These are phyloP conservation scores for Hydrangea macrophylla DNA, from an alignment of 148 eudicot genomes.

Conservation along the genomic window DNA sequence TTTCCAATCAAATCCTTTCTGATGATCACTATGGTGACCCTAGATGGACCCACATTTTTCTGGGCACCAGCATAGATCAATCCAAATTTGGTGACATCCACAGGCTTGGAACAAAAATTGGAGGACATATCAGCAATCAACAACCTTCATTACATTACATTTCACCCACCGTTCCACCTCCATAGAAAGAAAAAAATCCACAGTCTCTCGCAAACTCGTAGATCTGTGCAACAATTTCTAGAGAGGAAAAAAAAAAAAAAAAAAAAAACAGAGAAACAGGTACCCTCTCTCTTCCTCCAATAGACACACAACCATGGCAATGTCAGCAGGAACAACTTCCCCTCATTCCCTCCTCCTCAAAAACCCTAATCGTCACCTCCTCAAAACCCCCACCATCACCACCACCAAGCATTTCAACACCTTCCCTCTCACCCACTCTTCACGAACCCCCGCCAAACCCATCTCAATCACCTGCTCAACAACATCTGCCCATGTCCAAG, in stretches of 20 bases:
- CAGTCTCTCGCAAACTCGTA: not conserved
- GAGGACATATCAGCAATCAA: slow-evolving; percentile 93
- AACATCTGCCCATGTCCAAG: slow-evolving; percentile 31
- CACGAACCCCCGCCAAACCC: slow-evolving; percentile 20
- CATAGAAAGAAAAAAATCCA: not conserved
- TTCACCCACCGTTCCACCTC: no score
- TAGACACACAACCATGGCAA: slow-evolving; percentile 10
- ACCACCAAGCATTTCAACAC: slow-evolving; percentile 14
- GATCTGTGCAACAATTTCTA: slow-evolving; percentile 9
- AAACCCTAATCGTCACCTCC: slow-evolving; percentile 20
- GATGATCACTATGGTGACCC: slow-evolving; percentile 82
- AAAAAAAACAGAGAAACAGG: slow-evolving; percentile 8
- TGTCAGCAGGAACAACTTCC: slow-evolving; percentile 9
- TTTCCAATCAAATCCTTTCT: slow-evolving; percentile 81
- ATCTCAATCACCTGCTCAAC: slow-evolving; percentile 34
- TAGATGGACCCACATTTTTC: slow-evolving; percentile 94
- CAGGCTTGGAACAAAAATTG: slow-evolving; percentile 92
- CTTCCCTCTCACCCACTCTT: slow-evolving; percentile 14
- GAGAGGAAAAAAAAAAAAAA: no score
- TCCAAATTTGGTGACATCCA: slow-evolving; percentile 76
- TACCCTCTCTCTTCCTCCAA: not conserved
- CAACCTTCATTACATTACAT: no score
- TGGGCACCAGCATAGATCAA: slow-evolving; percentile 93
- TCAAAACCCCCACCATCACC: slow-evolving; percentile 26
- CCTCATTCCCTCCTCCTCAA: slow-evolving; percentile 13